Base-by-base conservation (phyloP, 441 rosid species). In the Iberis amara region DNA sequence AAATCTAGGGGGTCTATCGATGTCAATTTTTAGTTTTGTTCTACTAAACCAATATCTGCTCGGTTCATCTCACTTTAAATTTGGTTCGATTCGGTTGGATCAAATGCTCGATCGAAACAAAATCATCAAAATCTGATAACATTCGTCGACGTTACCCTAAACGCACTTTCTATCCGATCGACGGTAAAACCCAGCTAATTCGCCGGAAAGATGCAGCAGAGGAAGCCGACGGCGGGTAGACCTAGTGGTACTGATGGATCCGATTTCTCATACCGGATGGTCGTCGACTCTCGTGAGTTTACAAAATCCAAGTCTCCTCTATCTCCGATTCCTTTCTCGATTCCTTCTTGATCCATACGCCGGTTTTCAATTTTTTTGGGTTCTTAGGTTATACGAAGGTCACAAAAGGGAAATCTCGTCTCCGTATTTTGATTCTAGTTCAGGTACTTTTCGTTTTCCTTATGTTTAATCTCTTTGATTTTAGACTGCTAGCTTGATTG, bases 241-340 rank as follows among this genome's bases (percentile, higher is more conserved):
- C 89, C 89, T 3, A 65, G 79, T 37, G 95, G 88, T 5, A 89
- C 90, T 5, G 90, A 89, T 39, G 97, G 94, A 55, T 86, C 84
- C 0, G 94, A 89, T 78, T 86, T 77, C 81, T 82, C 86, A 0
- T 86, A 71, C 59, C 84, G 95, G 8, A 86, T 86, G 97, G 94
- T 84, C 52, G 87, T 89, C 32, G 94, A 86, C 74, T 79, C 91
- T 62, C 81, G 97, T 86, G 67, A 55, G 87, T 64, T 64, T 45
- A 10, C 47, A 18, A 18, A 18, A 18, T 18, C 12, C 15, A 57
- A 43, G 6, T 15, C 21, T 18, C 21, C 21, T 18, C 1, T 18
- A 18, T 41, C 52, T 54, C 48, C 62, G 31, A 30, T 55, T 5
- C 37, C 18, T n/a, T 24, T 14, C 21, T 18, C 21, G 21, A 18